Percentiles rank a stretch among this genome's conserved stretches.
Conservation (phyloP, 2,329 filamentous ascomycete genomes). For the Fusarium torreyae region DNA sequence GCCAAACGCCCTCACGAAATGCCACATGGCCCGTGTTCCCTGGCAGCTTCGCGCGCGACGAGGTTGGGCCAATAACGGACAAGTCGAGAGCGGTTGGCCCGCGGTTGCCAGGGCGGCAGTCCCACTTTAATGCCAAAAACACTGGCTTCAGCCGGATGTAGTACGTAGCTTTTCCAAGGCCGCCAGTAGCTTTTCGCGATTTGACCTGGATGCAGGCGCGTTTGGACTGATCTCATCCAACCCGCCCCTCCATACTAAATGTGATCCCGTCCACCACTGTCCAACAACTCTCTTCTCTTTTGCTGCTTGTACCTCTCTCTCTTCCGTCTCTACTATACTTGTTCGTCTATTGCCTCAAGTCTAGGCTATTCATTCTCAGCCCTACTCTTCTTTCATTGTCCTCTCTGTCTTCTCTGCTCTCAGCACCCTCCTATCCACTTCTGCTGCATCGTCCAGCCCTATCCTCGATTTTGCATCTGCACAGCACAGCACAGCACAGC, state of each 20-base stretch:
- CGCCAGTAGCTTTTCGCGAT: slow-evolving; percentile 29
- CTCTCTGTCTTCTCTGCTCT: slow-evolving; percentile 7
- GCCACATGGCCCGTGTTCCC: slow-evolving; percentile 41
- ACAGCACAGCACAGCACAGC: neutral
- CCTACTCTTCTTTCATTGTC: slow-evolving; percentile 24
- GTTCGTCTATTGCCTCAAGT: slow-evolving; percentile 26
- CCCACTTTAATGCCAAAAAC: slow-evolving; percentile 26
- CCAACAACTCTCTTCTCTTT: slow-evolving; percentile 33
- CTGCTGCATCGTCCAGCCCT: slow-evolving; percentile 15
- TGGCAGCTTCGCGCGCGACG: slow-evolving; percentile 34
- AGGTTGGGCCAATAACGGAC: slow-evolving; percentile 59
- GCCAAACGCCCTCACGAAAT: slow-evolving; percentile 26
- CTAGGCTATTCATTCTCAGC: slow-evolving; percentile 6
- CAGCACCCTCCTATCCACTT: slow-evolving; percentile 10
- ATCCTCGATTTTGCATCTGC: slow-evolving; percentile 21
- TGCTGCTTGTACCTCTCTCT: slow-evolving; percentile 26
- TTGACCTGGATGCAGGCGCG: slow-evolving; percentile 43
- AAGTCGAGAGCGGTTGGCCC: slow-evolving; percentile 63
- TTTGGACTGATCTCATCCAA: slow-evolving; percentile 44
- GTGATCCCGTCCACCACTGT: slow-evolving; percentile 27
- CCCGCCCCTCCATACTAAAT: slow-evolving; percentile 48
- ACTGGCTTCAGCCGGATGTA: slow-evolving; percentile 19
- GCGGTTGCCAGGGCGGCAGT: slow-evolving; percentile 58
- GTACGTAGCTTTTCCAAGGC: slow-evolving; percentile 38
- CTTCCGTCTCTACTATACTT: slow-evolving; percentile 36